Conservation (phyloP, 2,329 filamentous ascomycete species). For the Stagonosporopsis rhizophila region DNA sequence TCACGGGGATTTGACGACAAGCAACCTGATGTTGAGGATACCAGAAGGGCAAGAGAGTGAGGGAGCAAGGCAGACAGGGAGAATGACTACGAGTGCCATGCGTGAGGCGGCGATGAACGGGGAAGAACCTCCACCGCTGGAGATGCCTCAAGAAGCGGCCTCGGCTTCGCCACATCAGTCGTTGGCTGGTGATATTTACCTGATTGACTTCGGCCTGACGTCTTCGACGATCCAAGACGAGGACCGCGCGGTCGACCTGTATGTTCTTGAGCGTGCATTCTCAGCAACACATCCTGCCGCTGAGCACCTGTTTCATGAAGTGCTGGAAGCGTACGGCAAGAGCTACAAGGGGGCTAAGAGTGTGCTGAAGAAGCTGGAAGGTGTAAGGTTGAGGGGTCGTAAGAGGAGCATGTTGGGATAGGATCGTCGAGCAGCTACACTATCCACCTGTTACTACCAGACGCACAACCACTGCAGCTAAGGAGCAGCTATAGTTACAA, state of each 20-base stretch:
- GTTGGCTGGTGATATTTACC: constrained; percentile 72
- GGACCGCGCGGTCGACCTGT: constrained; percentile 93
- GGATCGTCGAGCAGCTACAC: constrained; percentile 2
- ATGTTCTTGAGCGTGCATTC: constrained; percentile 94
- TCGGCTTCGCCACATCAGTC: constrained; percentile 7
- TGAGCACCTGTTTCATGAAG: constrained; percentile 75
- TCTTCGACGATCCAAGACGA: constrained; percentile 83
- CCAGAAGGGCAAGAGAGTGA: not conserved
- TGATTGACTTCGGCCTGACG: constrained; percentile 95
- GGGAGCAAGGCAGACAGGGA: constrained; percentile 10
- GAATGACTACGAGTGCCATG: constrained; percentile 30
- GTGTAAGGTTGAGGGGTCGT: constrained; percentile 89
- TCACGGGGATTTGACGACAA: constrained; percentile 96
- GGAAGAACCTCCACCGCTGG: constrained; percentile 18
- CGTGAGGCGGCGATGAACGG: constrained; percentile 34
- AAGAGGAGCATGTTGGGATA: constrained; percentile 97
- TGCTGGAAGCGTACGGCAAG: constrained; percentile 76
- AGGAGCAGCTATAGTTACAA: not conserved
- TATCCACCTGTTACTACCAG: constrained; percentile 7
- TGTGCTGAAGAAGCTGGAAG: constrained; percentile 83
- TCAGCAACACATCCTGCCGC: constrained; percentile 91
- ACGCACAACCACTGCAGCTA: too few relatives aligned
- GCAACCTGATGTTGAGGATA: constrained; percentile 82
- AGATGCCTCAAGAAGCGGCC: constrained; percentile 1
- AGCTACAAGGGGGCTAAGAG: constrained; percentile 76